phyloP scores from a whole-genome alignment of 208 protist species.

The Trypanosoma platydactyli region DNA sequence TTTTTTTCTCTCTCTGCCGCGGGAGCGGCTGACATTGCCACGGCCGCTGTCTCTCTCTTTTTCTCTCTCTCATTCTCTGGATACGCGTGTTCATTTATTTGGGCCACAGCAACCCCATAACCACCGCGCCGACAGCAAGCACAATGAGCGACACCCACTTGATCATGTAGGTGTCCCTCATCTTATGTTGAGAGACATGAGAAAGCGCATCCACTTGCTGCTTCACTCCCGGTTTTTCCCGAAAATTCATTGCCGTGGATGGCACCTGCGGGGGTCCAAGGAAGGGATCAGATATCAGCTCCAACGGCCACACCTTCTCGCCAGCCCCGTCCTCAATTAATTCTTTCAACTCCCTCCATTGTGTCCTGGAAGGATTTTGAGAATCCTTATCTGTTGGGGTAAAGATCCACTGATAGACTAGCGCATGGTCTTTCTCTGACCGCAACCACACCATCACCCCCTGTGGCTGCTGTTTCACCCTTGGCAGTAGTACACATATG shows the following conservation, averaged over 20 bases:
- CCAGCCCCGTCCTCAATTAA: constrained; percentile 60
- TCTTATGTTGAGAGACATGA: neutral
- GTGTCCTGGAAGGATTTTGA: neutral
- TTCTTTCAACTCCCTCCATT: constrained; percentile 36
- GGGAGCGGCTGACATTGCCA: too few species aligned
- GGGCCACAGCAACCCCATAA: constrained; percentile 4
- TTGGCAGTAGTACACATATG: constrained; percentile 20
- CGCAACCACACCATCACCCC: constrained; percentile 11
- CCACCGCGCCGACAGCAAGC: neutral
- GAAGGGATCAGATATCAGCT: constrained; percentile 16
- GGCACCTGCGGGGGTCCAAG: neutral
- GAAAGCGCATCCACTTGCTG: neutral
- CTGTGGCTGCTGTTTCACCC: constrained; percentile 12
- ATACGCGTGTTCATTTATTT: neutral
- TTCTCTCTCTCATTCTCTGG: neutral
- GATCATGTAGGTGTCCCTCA: neutral
- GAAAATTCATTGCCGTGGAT: neutral
- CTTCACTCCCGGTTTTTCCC: constrained; percentile 60
- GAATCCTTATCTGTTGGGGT: neutral
- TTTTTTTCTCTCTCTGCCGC: constrained; percentile 7
- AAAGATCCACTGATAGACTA: constrained; percentile 30
- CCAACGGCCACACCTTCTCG: constrained; percentile 20
- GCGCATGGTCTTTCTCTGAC: constrained; percentile 11
- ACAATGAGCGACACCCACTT: neutral
- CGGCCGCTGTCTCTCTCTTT: neutral